Conservation (phyloP, 495 filamentous ascomycete genomes). For the Halenospora varia region DNA sequence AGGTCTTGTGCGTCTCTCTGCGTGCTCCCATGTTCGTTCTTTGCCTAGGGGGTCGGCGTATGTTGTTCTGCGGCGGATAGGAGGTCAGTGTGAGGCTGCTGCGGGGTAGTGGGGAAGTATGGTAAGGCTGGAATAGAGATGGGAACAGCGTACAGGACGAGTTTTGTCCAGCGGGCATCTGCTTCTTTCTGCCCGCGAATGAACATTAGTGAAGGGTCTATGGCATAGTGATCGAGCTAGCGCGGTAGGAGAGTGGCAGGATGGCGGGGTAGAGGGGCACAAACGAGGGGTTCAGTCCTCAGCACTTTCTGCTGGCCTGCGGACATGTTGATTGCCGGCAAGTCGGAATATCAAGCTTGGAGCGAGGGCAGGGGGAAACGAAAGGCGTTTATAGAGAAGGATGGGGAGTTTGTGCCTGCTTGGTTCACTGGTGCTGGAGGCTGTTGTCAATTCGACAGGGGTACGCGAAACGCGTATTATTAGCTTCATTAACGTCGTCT, state of each 20-base stretch:
- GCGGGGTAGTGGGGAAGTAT: background rate
- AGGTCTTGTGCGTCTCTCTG: constrained; percentile 71
- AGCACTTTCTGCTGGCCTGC: constrained; percentile 40
- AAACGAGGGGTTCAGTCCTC: constrained; percentile 46
- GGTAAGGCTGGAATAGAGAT: too few species aligned
- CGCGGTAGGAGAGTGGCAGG: constrained; percentile 32
- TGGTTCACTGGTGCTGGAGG: too few species aligned
- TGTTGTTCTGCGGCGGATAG: constrained; percentile 39
- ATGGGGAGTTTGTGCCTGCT: too few species aligned
- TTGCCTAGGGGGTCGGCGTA: constrained; percentile 69
- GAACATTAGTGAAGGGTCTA: background rate
- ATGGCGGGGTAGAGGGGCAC: background rate
- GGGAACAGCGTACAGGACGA: constrained; percentile 40
- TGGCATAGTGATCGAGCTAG: background rate
- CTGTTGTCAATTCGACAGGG: too few species aligned
- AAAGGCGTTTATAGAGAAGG: too few species aligned
- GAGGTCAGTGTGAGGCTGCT: background rate
- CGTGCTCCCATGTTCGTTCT: constrained; percentile 75
- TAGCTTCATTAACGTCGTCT: too few species aligned
- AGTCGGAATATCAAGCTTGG: too few species aligned
- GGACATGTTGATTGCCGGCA: constrained; percentile 35
- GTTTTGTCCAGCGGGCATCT: constrained; percentile 73
- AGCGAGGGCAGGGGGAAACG: too few species aligned
- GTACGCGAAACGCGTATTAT: too few species aligned
- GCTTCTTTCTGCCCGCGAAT: constrained; percentile 19